Evolutionary conservation across 2,329 filamentous ascomycete genomes (phyloP).

Genomic region (Ceratocystis smalleyi): DNA sequence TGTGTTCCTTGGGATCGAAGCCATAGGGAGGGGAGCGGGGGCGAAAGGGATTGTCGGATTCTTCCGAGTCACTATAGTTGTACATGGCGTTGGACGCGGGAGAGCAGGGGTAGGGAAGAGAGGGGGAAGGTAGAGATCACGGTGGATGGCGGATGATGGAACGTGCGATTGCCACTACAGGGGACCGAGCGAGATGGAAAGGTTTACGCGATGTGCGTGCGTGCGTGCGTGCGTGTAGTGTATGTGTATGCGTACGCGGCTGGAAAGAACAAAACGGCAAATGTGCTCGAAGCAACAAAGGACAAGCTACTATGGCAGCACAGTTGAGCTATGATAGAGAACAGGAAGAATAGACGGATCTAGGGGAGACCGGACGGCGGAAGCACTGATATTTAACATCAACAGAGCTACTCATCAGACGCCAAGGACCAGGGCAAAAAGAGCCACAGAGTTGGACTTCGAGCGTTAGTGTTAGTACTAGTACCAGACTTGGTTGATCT

Average conservation of each 20-base stretch:
- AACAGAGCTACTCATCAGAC: too few species aligned
- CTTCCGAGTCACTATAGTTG: slow-evolving; percentile 36
- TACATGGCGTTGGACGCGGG: slow-evolving; percentile 22
- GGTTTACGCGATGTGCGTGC: neutral
- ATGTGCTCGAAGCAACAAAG: neutral
- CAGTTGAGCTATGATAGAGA: too few species aligned
- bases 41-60: slow-evolving; percentile 33
- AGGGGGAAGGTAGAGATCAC: too few species aligned
- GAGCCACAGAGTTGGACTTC: neutral
- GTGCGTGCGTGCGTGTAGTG: neutral
- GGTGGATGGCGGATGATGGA: too few species aligned
- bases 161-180: neutral
- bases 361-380: too few species aligned
- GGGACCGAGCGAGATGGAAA: neutral
- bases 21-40: slow-evolving; percentile 24
- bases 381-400: too few species aligned
- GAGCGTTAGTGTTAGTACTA: neutral
- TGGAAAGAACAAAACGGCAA: neutral
- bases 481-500: neutral
- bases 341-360: too few species aligned
- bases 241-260: neutral
- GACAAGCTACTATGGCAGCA: neutral
- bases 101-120: neutral
- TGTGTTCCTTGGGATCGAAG: slow-evolving; percentile 25
- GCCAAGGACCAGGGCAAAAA: neutral